Base-by-base conservation (phyloP, 1,284 basidiomycete species). In the Ustilago loliicola region DNA sequence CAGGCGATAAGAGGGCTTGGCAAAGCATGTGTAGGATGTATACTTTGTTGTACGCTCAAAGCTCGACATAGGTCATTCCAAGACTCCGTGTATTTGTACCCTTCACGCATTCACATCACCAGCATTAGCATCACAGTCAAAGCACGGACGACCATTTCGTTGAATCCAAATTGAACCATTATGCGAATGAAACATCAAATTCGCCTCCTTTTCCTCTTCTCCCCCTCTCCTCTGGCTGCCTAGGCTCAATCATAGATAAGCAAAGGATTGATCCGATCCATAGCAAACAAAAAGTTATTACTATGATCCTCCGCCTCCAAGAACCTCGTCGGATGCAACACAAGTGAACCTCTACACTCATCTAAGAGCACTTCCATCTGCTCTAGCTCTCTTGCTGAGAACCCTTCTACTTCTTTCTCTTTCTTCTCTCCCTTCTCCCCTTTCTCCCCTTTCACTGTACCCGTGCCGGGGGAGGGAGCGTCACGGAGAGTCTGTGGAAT, bases 361-460 rank as follows among this genome's bases (percentile, higher is more conserved):
- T 83, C 76, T 13, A 86, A 68, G 36, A 84, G 55, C 7, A 66
- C 64, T 52, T 81, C 80, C 84, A 86, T 85, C 58, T 83, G 80
- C 7, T 80, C 77, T 19, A 85, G 53, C 50, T 85, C 83, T 1
- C 63, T 54, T 1, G 32, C 52, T 1, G 79, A 66, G 48, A 86
- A 85, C n/a, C 72, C 75, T 27, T 77, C 74, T 5, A 71, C 59
- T 23, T 64, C 57, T 45, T 65, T 65, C 29, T 64, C 72, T 53
- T 66, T 63, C 34, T 66, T 47, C 19, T 30, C 40, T 6, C 48
- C 55, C 40, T 51, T 51, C 5, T 66, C 64, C 51, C 59, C 60
- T 32, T 23, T 32, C 29, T 47, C 27, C 2, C 51, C 36, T 9
- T 17, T 32, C 4, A 19, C 48, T 11, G 32, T 36, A 15, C 57